Conservation (phyloP, 352 stramenopile genomes). For the Phytophthora nicotianae region DNA sequence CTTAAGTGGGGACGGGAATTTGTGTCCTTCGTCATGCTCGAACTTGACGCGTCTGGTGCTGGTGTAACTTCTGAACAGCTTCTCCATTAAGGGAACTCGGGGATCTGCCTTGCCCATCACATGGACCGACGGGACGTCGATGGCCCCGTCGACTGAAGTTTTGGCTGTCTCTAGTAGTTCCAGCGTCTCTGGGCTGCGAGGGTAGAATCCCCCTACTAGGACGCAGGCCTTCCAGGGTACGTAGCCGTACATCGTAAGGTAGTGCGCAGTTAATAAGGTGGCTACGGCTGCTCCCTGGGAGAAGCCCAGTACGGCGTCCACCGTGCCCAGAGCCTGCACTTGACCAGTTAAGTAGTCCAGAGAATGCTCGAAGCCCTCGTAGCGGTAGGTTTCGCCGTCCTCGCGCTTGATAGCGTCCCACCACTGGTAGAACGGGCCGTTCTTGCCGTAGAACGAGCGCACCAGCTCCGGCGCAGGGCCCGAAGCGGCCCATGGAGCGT, state of each 20-base stretch:
- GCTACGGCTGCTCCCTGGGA: conserved; percentile 67
- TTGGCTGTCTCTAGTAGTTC: conserved; percentile 52
- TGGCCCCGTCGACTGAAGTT: conserved; percentile 30
- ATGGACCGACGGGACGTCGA: conserved; percentile 76
- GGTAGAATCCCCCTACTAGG: conserved; percentile 63
- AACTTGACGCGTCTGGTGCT: conserved; percentile 42
- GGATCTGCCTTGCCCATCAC: conserved; percentile 59
- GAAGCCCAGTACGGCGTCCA: conserved; percentile 79
- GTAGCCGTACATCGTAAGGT: conserved; percentile 35
- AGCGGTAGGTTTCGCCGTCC: conserved; percentile 39
- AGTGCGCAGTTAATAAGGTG: conserved; percentile 74
- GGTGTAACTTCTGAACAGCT: conserved; percentile 54
- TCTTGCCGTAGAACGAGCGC: conserved; percentile 57
- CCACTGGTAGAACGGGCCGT: conserved; percentile 79
- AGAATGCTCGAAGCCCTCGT: conserved; percentile 70
- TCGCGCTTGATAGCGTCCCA: conserved; percentile 65
- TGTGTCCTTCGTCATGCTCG: conserved; percentile 82
- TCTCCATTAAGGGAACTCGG: conserved; percentile 51
- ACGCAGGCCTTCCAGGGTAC: conserved; percentile 69
- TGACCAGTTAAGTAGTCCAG: conserved; percentile 59
- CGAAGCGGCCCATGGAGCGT: conserved; percentile 64
- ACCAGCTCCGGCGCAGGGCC: conserved; percentile 66
- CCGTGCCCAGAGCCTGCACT: conserved; percentile 49
- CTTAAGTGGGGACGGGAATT: conserved; percentile 61
- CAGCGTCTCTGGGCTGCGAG: conserved; percentile 54